Evolutionary conservation across 495 filamentous ascomycete genomes (phyloP), one percentile per base, ranked within the genome.

Genomic region (Lichenothelia convexa): DNA sequence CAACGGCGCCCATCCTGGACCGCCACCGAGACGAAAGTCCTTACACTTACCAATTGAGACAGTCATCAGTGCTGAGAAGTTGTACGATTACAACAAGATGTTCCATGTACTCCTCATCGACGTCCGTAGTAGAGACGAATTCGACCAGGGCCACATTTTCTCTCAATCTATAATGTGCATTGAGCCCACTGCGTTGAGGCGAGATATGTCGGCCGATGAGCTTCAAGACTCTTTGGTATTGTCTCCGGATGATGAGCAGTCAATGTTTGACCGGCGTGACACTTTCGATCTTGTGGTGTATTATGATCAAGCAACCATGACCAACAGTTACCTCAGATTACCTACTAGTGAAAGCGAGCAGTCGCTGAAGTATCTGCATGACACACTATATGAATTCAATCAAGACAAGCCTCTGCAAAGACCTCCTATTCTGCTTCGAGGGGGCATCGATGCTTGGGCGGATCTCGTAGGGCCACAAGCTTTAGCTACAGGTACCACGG

Each of bases 281-380:
- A 67, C 79, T 43, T 93, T 75, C 48, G 84, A 93, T 46, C 50
- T 92, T 35, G 67, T 95, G 18, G 80, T 95, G 1, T 91, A 91
- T 46, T 91, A 95, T 51, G 85, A 99, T 50, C 70, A 82, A 45
- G 56, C 57, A 19, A 75, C 75, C 2, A 49, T 49, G 18, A 65
- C 78, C 46, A 61, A 61, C 38, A 57, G 53, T 30, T 73, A 60
- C 47, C 59, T 61, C 43, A 54, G 35, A 57, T 35, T 57, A 57
- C 22, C 56, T 62, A 32, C 56, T 59, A 33, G 18, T 45, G 60
- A 55, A 31, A 68, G 45, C 33, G 61, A 70, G 15, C 62, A 70
- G 30, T 65, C 75, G 30, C 55, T 94, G 9, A 63, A 72, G 46
- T 73, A 73, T 23, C 59, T 97, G 11, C 66, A 75, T 46, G 70